Conservation (phyloP, 768 basidiomycete species). For the Rhodocollybia butyracea region DNA sequence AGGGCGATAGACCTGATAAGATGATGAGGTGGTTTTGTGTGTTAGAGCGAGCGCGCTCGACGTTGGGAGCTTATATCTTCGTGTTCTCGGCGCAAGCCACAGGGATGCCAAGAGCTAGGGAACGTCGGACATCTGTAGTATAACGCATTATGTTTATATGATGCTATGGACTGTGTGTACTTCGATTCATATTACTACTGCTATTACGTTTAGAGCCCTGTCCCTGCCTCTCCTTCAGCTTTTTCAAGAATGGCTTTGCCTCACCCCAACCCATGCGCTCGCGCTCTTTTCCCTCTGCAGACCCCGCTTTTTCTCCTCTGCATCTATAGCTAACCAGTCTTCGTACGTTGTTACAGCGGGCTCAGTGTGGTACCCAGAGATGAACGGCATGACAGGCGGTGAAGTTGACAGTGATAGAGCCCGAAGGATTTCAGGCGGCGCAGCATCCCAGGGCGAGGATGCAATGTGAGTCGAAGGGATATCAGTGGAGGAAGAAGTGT, state of each 20-base stretch:
- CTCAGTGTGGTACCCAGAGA: too few relatives aligned
- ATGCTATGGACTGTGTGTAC: background rate
- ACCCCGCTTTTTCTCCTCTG: slow-evolving; percentile 68
- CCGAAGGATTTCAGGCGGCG: slow-evolving; percentile 45
- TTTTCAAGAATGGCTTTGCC: slow-evolving; percentile 28
- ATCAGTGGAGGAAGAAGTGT: slow-evolving; percentile 11
- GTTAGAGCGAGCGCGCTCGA: slow-evolving; percentile 3
- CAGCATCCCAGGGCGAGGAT: slow-evolving; percentile 13
- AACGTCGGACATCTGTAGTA: background rate
- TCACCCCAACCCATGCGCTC: slow-evolving; percentile 76
- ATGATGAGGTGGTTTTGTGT: slow-evolving; percentile 7
- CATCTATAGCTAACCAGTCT: slow-evolving; percentile 75
- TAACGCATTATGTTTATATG: background rate
- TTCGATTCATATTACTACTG: too few relatives aligned
- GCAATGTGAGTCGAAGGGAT: slow-evolving; percentile 9
- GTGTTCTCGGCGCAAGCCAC: background rate
- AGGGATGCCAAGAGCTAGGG: background rate
- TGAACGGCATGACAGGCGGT: too few relatives aligned
- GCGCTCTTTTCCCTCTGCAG: slow-evolving; percentile 59
- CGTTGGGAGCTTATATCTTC: background rate
- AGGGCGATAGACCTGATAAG: slow-evolving; percentile 2
- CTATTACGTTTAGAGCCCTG: background rate
- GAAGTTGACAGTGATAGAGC: slow-evolving; percentile 28
- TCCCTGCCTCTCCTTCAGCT: too few relatives aligned
- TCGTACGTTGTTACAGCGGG: slow-evolving; percentile 56